Percentiles rank a stretch among this genome's conserved stretches.
Conservation (phyloP, 148 eudicot genomes). For the Chenopodium album region DNA sequence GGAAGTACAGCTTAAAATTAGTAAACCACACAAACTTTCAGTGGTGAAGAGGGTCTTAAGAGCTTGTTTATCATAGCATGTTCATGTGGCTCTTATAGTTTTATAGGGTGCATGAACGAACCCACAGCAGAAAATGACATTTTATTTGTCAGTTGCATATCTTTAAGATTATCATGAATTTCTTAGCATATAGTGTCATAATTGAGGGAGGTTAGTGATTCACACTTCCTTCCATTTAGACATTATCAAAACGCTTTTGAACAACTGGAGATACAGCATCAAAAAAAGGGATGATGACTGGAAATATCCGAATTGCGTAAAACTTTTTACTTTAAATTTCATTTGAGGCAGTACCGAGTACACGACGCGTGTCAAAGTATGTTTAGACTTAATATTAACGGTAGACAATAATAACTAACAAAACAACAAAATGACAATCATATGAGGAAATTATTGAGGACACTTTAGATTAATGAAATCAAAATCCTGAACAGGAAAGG, state of each 20-base stretch:
- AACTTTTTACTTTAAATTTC: not conserved
- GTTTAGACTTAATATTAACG: not conserved
- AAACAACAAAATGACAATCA: not conserved
- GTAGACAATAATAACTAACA: slow-evolving; percentile 1
- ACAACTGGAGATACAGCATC: not conserved
- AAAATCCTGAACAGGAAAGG: slow-evolving; percentile 15
- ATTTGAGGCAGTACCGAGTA: not conserved
- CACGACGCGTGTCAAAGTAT: not conserved
- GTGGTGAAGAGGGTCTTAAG: slow-evolving; percentile 16
- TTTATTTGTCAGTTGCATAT: slow-evolving; percentile 18
- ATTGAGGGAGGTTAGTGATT: not conserved
- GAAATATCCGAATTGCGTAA: not conserved
- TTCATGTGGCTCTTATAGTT: slow-evolving; percentile 21
- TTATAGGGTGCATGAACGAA: slow-evolving; percentile 3
- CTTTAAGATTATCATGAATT: slow-evolving; percentile 4
- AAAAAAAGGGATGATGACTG: not conserved
- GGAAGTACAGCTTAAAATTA: slow-evolving; percentile 10
- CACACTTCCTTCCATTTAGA: not conserved
- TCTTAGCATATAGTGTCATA: not conserved
- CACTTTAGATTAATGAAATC: slow-evolving; percentile 21
- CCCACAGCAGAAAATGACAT: slow-evolving; percentile 21
- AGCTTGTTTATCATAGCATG: slow-evolving; percentile 19
- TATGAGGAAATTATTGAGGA: slow-evolving; percentile 19
- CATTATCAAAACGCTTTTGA: slow-evolving; percentile 21
- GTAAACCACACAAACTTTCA: slow-evolving; percentile 10